phyloP scores from a whole-genome alignment of 805 yeast species.

The Komagataella kurtzmanii region DNA sequence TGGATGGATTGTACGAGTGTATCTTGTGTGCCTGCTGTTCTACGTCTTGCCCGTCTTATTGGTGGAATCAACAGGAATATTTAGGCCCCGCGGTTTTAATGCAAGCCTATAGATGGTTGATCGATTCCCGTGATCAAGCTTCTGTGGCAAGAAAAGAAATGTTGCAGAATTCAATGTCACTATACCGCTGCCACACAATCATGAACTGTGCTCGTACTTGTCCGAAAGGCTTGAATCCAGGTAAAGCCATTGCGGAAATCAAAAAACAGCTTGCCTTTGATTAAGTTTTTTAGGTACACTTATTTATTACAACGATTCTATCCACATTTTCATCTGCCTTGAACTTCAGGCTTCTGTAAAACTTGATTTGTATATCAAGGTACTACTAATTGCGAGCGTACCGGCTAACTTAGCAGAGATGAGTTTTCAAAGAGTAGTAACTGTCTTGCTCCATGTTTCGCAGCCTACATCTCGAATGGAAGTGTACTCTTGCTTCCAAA shows the following conservation, averaged over 20 bases:
- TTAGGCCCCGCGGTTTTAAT: slow-evolving; percentile 96
- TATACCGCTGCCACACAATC: slow-evolving; percentile 97
- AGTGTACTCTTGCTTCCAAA: too few species aligned
- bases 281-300: slow-evolving; percentile 15
- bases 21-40: slow-evolving; percentile 98
- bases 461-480: too few species aligned
- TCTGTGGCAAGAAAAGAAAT: slow-evolving; percentile 65
- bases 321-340: background rate
- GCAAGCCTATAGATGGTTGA: slow-evolving; percentile 99
- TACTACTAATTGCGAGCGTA: background rate
- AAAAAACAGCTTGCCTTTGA: slow-evolving; percentile 85
- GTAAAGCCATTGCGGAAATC: slow-evolving; percentile 92
- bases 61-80: slow-evolving; percentile 99
- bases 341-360: background rate
- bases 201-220: slow-evolving; percentile 98
- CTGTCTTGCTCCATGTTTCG: too few species aligned
- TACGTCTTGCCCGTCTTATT: slow-evolving; percentile 96
- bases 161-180: slow-evolving; percentile 93
- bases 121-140: slow-evolving; percentile 94
- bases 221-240: slow-evolving; percentile 97
- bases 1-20: slow-evolving; percentile 96
- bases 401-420: background rate
- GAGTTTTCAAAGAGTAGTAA: too few species aligned
- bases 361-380: background rate
- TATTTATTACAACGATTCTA: background rate